Conservation (phyloP, 2,329 filamentous ascomycete genomes). For the Epicoccum sorghinum region DNA sequence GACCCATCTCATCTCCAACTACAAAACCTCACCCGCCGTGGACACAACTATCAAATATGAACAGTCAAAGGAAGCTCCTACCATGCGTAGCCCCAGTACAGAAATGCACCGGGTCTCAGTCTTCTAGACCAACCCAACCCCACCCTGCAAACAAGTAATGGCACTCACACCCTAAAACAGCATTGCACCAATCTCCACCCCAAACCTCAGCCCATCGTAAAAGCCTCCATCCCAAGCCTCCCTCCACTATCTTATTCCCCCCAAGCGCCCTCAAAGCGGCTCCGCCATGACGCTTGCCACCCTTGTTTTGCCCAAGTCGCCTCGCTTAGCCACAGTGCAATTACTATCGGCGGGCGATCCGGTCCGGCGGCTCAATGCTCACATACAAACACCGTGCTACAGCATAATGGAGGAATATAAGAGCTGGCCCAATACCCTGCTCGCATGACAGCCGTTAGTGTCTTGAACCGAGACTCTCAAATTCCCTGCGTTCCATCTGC, state of each 20-base stretch:
- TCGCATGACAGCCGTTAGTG: background rate
- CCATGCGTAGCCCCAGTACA: no score
- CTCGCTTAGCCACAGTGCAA: constrained; percentile 17
- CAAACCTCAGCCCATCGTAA: background rate
- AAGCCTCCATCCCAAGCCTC: background rate
- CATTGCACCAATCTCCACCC: background rate
- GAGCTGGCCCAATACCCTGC: background rate
- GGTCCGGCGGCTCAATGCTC: constrained; percentile 11
- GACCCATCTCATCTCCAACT: background rate
- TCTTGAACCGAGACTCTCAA: no score
- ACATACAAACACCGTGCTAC: background rate
- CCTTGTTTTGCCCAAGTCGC: background rate
- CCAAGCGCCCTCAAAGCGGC: background rate
- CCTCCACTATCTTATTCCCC: background rate
- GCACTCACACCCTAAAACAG: background rate
- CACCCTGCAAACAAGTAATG: background rate
- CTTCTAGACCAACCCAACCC: background rate
- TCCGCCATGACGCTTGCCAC: background rate
- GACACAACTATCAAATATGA: no score
- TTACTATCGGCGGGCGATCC: constrained; percentile 12
- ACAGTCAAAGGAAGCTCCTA: no score
- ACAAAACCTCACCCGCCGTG: background rate
- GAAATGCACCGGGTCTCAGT: background rate
- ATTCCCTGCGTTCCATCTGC: no score
- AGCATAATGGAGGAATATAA: constrained; percentile 1